Base-by-base conservation (phyloP, 495 filamentous ascomycete species). In the Usnea hakonensis region DNA sequence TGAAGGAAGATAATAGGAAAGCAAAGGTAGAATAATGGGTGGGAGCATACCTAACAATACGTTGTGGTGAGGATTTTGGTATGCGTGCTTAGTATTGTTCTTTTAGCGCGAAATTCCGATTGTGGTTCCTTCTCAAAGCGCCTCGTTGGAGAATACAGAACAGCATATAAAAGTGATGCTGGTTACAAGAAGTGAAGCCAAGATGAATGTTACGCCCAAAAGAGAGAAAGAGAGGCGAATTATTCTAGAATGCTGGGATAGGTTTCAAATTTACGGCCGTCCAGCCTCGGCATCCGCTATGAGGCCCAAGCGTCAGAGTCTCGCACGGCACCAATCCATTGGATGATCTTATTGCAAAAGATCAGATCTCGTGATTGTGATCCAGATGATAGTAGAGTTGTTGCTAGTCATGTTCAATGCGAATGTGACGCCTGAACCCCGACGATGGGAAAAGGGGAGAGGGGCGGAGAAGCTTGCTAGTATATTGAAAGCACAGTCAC, bases 11-110 rank as follows among this genome's bases (percentile, higher is more conserved):
- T 56, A 26, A 21, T 32, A 57, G 41, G 26, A 60, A 52, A 30
- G 16, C 17, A 32, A 26, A 23, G 40, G 38, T 33, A 54, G 37
- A 36, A 61, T 40, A 61, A 55, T 52, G 37, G 50, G n/a, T 36
- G 28, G 26, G 43, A 41, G 57, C 60, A 44, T 61, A 61, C 58
- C 61, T 73, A 58, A 67, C 41, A 60, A 64, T 67, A 57, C 46
- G 46, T 56, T 63, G 23, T 60, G 57, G 35, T 19, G 58, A 43
- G 35, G n/a, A 46, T 33, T 30, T 62, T 67, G 65, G 59, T 65
- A 67, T 63, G 46, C 59, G 60, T n/a, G 16, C 64, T 65, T 65
- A 62, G 43, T 65, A 65, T 65, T 65, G 64, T 65, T 62, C 58
- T 65, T 43, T 37, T 58, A 65, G 59, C 62, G 58, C 48, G 48